Conservation (phyloP, 2,329 filamentous ascomycete species). For the Coccinonectria pachysandricola region DNA sequence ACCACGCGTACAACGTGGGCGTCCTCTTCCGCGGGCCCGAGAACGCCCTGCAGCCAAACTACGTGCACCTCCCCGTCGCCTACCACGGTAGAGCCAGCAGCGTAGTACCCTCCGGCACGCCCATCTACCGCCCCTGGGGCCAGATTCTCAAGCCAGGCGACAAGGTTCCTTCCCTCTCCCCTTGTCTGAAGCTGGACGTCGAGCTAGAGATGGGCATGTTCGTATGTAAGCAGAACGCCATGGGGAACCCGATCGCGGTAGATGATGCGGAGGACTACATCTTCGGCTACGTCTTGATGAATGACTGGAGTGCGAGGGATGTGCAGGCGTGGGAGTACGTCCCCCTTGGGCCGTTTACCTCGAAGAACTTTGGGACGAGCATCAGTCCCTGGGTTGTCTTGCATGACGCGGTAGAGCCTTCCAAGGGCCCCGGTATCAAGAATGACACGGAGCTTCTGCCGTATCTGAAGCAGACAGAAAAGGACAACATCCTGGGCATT, state of each 20-base stretch:
- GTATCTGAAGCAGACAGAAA: conserved; percentile 45
- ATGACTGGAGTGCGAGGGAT: conserved; percentile 55
- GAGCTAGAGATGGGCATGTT: conserved; percentile 74
- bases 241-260: conserved; percentile 58
- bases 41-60: conserved; percentile 72
- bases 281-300: conserved; percentile 58
- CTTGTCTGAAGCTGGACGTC: conserved; percentile 56
- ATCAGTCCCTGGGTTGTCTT: conserved; percentile 55
- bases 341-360: conserved; percentile 51
- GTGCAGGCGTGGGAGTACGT: conserved; percentile 53
- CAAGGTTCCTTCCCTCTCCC: conserved; percentile 45
- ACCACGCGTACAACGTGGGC: conserved; percentile 64
- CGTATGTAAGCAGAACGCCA: conserved; percentile 52
- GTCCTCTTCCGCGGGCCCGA: conserved; percentile 62
- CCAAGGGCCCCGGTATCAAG: conserved; percentile 14
- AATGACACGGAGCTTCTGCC: conserved; percentile 26
- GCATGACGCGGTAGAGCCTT: conserved; percentile 40
- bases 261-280: conserved; percentile 58
- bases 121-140: conserved; percentile 60
- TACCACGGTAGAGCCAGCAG: conserved; percentile 74
- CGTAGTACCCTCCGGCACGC: conserved; percentile 64
- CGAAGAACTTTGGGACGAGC: conserved; percentile 49
- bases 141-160: conserved; percentile 47
- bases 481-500: conserved; percentile 27
- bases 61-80: conserved; percentile 68